Evolutionary conservation across 1,284 basidiomycete genomes (phyloP), one percentile per base, ranked within the genome.

Genomic region (Naganishia liquefaciens): DNA sequence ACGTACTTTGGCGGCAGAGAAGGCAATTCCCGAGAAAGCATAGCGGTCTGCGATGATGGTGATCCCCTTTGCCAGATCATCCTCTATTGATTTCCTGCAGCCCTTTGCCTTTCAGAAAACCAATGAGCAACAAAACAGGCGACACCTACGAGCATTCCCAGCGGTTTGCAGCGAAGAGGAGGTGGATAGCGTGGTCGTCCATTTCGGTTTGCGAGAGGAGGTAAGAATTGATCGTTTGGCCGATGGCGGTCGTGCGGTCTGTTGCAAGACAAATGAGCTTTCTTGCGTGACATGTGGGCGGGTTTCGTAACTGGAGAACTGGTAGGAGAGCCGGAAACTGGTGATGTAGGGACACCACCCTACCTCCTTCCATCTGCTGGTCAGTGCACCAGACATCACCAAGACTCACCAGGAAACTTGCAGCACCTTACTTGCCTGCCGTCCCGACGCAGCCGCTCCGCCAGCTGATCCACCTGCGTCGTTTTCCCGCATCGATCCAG

Each of bases 1-100:
- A 63, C 74, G 37, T 54, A 82, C 85, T 77, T 98, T 98, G 54
- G 93, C 87, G 5, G 88, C 86, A 1, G 92, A 91, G 79, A 97
- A 99, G 1, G 93, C 94, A 69, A 95, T 89, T 0, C 95, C 96
- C 1, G 93, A 97, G 78, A 97, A 99, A 0, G 93, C 91, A 76
- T 99, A 99, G 42, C 96, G 86, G 77, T 99, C 95, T 72, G 91
- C 92, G 37, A 99, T 80, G 72, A 99, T 81, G 0, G 85, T 84
- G 7, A 86, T 88, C 0, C 93, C 93, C 0, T 80, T 74, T 0
- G 79, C 78, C 13, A 98, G 82, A 25, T 85, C 80, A 6, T 79
- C 74, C 62, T 85, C 81, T 55, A 94, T 91, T 0, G 81, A 81
- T 10, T 86, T 80, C 21, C 91, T 93, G 5, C 17, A 30, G 9